phyloP scores from a whole-genome alignment of 495 filamentous ascomycete genomes.

The Neurospora sp. region DNA sequence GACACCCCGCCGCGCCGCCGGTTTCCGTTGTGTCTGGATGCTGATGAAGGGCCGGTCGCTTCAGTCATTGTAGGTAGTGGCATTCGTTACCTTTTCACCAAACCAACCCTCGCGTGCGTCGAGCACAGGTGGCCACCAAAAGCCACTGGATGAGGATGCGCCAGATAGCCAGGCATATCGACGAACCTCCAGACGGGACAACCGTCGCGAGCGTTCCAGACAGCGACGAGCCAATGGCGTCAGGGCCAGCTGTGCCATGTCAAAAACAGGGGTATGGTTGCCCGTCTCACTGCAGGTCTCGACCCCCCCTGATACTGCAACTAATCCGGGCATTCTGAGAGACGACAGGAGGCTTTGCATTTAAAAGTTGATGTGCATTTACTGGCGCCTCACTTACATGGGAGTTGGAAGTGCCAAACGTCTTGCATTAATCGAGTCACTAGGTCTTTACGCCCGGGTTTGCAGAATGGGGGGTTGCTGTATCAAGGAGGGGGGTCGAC shows the following conservation, averaged over 20 bases:
- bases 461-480: background rate
- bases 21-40: background rate
- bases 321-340: background rate
- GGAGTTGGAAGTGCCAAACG: background rate
- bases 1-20: background rate
- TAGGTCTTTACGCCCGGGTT: background rate
- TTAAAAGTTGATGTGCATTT: background rate
- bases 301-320: conserved; percentile 1
- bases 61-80: background rate
- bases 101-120: background rate
- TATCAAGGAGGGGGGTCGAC: background rate
- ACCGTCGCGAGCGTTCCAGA: conserved; percentile 12
- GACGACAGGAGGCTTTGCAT: background rate
- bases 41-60: background rate
- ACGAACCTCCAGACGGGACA: conserved; percentile 7
- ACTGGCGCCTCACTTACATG: background rate
- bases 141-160: conserved; percentile 24
- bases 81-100: background rate
- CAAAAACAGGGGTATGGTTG: conserved; percentile 14
- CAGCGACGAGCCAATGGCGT: conserved; percentile 17
- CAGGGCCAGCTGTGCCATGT: conserved; percentile 1
- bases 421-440: background rate
- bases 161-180: conserved; percentile 14
- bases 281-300: conserved; percentile 4
- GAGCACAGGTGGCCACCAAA: background rate